Conservation (phyloP, 1,284 basidiomycete species). For the Microbotryum silenes-acaulis region DNA sequence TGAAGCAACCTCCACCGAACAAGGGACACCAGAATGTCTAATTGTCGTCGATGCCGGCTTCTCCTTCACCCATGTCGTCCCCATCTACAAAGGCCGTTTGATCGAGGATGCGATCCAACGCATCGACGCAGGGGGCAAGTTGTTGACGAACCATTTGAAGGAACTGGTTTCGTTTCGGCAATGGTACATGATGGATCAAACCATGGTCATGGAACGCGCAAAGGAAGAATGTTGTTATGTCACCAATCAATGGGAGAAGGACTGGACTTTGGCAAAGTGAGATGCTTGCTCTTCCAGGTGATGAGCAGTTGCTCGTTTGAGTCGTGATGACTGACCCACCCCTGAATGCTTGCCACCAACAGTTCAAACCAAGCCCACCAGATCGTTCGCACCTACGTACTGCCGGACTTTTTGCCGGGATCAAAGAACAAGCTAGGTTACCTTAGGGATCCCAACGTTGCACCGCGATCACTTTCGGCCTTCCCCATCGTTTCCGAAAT, state of each 20-base stretch:
- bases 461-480: slow-evolving; percentile 1
- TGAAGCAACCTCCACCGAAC: slow-evolving; percentile 43
- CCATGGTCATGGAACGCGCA: slow-evolving; percentile 80
- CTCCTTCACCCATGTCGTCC: slow-evolving; percentile 84
- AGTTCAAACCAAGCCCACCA: slow-evolving; percentile 35
- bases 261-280: slow-evolving; percentile 72
- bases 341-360: background rate
- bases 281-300: too few species aligned
- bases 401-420: slow-evolving; percentile 69
- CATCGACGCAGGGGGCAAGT: slow-evolving; percentile 86
- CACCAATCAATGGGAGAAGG: slow-evolving; percentile 59
- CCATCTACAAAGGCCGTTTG: slow-evolving; percentile 66
- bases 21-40: slow-evolving; percentile 58
- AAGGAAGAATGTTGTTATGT: slow-evolving; percentile 85
- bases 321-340: background rate
- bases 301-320: too few species aligned
- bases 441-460: slow-evolving; percentile 45
- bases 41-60: slow-evolving; percentile 84
- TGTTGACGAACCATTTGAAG: slow-evolving; percentile 89
- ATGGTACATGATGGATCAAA: slow-evolving; percentile 97
- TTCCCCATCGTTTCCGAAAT: background rate
- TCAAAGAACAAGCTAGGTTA: slow-evolving; percentile 55
- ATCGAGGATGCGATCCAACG: slow-evolving; percentile 72
- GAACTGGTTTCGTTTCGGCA: slow-evolving; percentile 88
- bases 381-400: slow-evolving; percentile 76